Percentiles rank a stretch among this genome's conserved stretches.
These are phyloP conservation scores for Sarcodon aspratus DNA, from an alignment of 768 basidiomycete genomes.

Conservation along the genomic window DNA sequence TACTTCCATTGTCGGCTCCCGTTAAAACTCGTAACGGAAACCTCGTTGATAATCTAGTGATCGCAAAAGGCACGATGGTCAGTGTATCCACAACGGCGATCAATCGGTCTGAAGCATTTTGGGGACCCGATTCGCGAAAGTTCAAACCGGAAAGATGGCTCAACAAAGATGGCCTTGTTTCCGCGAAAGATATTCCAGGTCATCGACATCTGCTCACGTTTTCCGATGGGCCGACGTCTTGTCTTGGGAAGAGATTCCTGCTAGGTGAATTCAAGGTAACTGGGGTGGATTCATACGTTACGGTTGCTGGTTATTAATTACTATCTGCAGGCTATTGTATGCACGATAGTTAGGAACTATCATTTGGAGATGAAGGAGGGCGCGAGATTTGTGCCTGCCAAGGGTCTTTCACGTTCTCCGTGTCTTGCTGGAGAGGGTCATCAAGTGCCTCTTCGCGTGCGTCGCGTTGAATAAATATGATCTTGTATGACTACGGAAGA, in stretches of 20 bases:
- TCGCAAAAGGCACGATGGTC: slow-evolving; percentile 29
- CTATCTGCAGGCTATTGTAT: not conserved
- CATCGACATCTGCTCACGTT: slow-evolving; percentile 31
- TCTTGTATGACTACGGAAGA: too few relatives aligned
- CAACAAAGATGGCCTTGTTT: slow-evolving; percentile 14
- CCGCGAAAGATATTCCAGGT: slow-evolving; percentile 23
- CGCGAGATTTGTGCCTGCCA: too few relatives aligned
- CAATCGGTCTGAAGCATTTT: slow-evolving; percentile 27
- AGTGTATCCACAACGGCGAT: slow-evolving; percentile 26
- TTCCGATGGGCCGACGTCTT: slow-evolving; percentile 32
- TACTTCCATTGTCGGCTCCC: slow-evolving; percentile 26
- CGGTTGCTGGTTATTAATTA: too few relatives aligned
- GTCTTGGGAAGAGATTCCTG: slow-evolving; percentile 32
- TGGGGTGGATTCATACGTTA: too few relatives aligned
- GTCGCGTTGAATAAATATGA: too few relatives aligned
- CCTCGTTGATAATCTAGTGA: not conserved
- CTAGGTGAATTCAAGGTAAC: slow-evolving; percentile 29
- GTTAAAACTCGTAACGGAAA: slow-evolving; percentile 15
- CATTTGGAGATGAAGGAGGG: too few relatives aligned
- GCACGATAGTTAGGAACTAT: too few relatives aligned
- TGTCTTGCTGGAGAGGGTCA: too few relatives aligned
- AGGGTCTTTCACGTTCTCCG: too few relatives aligned
- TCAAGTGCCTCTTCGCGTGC: too few relatives aligned
- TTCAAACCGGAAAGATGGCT: slow-evolving; percentile 37
- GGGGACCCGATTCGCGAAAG: slow-evolving; percentile 31